These are phyloP conservation scores for Pichia sp. DNA, from an alignment of 1,139 yeast species.

Conservation along the genomic window DNA sequence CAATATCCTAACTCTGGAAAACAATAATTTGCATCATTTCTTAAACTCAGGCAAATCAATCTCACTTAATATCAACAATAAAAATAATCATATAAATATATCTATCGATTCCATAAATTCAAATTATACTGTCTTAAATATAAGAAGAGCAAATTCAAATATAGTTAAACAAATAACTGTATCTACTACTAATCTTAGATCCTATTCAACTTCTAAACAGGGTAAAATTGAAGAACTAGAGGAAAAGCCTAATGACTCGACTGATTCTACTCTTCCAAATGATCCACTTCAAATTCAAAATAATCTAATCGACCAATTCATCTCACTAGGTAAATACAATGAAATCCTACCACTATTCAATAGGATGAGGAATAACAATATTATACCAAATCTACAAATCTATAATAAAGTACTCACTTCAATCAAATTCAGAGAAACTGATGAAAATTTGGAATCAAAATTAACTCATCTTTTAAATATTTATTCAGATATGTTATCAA, in stretches of 20 bases:
- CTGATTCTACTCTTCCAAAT: too few species aligned
- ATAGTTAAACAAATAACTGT: constrained; percentile 20
- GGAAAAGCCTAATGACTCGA: too few species aligned
- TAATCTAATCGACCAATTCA: constrained; percentile 18
- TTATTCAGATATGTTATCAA: constrained; percentile 55
- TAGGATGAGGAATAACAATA: constrained; percentile 24
- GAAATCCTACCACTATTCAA: constrained; percentile 28
- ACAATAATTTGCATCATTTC: background rate
- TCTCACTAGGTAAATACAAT: constrained; percentile 22
- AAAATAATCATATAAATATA: constrained; percentile 25
- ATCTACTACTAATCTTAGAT: background rate
- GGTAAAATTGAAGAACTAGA: constrained; percentile 2
- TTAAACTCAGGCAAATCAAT: constrained; percentile 6
- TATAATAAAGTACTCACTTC: constrained; percentile 27
- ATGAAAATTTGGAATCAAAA: constrained; percentile 37
- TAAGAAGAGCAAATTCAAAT: constrained; percentile 26
- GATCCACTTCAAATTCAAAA: constrained; percentile 17
- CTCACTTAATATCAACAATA: constrained; percentile 20
- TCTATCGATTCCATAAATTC: constrained; percentile 17
- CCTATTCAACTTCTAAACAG: background rate
- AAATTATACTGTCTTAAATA: constrained; percentile 19
- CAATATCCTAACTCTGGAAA: background rate
- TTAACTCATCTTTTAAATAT: constrained; percentile 56
- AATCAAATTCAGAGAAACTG: constrained; percentile 28
- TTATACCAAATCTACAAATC: constrained; percentile 22